phyloP scores from a whole-genome alignment of 768 basidiomycete genomes.

The Podaxis rugospora region DNA sequence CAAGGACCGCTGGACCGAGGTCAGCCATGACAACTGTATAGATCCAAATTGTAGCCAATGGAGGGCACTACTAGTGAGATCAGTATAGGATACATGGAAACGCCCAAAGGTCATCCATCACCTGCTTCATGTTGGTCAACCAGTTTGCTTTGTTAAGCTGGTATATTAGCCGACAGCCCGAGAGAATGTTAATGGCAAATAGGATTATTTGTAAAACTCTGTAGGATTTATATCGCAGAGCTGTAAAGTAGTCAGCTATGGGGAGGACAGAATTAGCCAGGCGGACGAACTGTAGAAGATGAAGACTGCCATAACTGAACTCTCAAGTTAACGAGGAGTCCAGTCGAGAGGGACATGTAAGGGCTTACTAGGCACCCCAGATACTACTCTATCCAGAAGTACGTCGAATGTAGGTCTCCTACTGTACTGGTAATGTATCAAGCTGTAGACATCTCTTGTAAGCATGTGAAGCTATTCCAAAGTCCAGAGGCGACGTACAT shows the following conservation, averaged over 20 bases:
- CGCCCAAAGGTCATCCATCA: conserved; percentile 20
- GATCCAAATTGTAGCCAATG: conserved; percentile 75
- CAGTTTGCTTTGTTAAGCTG: conserved; percentile 67
- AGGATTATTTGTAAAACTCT: conserved; percentile 51
- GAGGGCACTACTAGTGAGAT: conserved; percentile 53
- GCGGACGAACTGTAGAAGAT: conserved; percentile 65
- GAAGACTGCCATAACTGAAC: conserved; percentile 64
- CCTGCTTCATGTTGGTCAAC: conserved; percentile 73
- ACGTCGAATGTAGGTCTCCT: conserved; percentile 45
- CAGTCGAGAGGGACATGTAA: neutral
- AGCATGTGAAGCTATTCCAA: conserved; percentile 3
- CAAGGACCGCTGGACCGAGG: conserved; percentile 54
- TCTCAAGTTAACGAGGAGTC: conserved; percentile 2
- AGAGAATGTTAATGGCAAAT: conserved; percentile 51
- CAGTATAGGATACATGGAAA: neutral
- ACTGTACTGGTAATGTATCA: conserved; percentile 78
- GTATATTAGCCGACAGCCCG: conserved; percentile 67
- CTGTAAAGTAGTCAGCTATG: conserved; percentile 27
- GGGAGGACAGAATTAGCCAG: neutral
- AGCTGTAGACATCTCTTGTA: conserved; percentile 32
- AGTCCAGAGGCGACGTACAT: conserved; percentile 50
- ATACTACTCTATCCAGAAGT: conserved; percentile 52
- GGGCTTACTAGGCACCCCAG: conserved; percentile 69
- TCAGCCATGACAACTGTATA: conserved; percentile 70
- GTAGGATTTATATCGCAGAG: conserved; percentile 58